Evolutionary conservation across 2,329 filamentous ascomycete genomes (phyloP), one percentile per base, ranked within the genome.

Genomic region (Colletotrichum australisinense): DNA sequence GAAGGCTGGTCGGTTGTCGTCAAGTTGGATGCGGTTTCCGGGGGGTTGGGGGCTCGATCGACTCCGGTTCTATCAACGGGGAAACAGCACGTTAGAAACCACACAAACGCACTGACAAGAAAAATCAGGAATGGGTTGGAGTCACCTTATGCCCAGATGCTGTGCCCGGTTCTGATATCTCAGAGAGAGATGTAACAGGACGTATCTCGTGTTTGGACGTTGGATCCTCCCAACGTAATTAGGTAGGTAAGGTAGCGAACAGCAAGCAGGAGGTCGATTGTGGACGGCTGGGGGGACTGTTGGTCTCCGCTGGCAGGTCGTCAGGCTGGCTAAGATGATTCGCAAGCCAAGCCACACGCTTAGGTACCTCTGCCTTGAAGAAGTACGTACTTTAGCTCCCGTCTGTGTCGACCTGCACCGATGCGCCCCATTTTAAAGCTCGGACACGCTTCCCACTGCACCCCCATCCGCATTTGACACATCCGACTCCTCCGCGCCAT

Each of bases 281-380:
- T 68, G 49, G 57, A 68, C 28, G 57, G 52, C 58, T 52, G 69
- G 38, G 69, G 60, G 52, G 38, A 42, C 49, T 66, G 46, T 46
- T 69, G 65, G 42, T 63, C 57, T 69, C n/a, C 52, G 58, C 60
- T 55, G 46, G 55, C 38, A 63, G 53, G 57, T 68, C 64, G 35
- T 72, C 53, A 64, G 70, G 59, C 66, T 69, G 58, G 59, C 62
- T 38, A 64, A 49, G 42, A 19, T 22, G n/a, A 69, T 59, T 69
- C 53, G 67, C 66, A 73, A 55, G 55, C 70, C 57, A 60, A 63
- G 57, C 69, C 65, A 69, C 69, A 7, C 4, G 16, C 58, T 55
- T 16, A 26, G 35, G 30, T 58, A 57, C 38, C 53, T 59, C 5
- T 49, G 42, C 42, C 42, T 22, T 49, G 19, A n/a, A 49, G 32